Evolutionary conservation across 169 alveolate species (phyloP).

Genomic region (Ichthyophthirius multifiliis): DNA sequence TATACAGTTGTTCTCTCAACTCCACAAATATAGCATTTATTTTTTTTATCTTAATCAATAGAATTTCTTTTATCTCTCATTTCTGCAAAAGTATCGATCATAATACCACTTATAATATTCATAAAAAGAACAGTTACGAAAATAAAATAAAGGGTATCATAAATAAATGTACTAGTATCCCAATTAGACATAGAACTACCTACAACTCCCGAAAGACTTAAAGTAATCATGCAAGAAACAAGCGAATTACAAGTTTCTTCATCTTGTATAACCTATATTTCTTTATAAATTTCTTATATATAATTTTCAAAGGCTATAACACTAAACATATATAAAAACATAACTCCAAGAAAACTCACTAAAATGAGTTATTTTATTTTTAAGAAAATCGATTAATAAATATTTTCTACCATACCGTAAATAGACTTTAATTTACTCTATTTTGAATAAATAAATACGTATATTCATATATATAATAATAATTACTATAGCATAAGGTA

Average conservation of each 20-base stretch:
- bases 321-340: constrained; percentile 25
- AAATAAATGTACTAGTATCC: constrained; percentile 32
- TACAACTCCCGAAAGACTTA: constrained; percentile 33
- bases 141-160: constrained; percentile 59
- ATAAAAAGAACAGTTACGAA: constrained; percentile 46
- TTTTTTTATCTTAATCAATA: constrained; percentile 43
- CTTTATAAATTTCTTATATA: constrained; percentile 19
- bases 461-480: not conserved
- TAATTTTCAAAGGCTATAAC: constrained; percentile 13
- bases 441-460: not conserved
- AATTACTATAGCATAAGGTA: constrained; percentile 2
- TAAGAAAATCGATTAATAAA: constrained; percentile 25
- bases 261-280: constrained; percentile 3
- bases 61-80: constrained; percentile 63
- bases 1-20: constrained; percentile 22
- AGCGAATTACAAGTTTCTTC: constrained; percentile 20
- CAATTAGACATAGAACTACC: constrained; percentile 30
- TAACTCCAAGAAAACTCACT: constrained; percentile 29
- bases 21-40: constrained; percentile 64
- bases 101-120: constrained; percentile 66
- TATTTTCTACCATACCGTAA: constrained; percentile 6
- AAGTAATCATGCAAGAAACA: constrained; percentile 34
- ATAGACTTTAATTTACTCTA: not conserved
- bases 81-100: constrained; percentile 78
- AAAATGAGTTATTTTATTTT: constrained; percentile 22